Evolutionary conservation across 1,139 yeast genomes (phyloP).

Genomic region (Candida dubliniensis): DNA sequence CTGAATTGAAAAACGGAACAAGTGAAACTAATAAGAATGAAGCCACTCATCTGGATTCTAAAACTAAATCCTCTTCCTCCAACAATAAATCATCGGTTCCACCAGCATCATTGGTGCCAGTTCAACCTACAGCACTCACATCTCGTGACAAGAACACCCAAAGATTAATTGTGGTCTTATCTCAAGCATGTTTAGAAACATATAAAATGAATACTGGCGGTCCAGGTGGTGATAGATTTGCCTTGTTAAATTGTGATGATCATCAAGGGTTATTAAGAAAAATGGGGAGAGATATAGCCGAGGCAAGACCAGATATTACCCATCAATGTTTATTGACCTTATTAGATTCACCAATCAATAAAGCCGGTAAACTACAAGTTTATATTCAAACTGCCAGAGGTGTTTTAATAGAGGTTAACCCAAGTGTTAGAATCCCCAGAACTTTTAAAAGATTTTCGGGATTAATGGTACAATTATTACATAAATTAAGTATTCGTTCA

Average conservation of each 20-base stretch:
- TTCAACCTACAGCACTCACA: constrained; percentile 75
- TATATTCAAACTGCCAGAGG: constrained; percentile 95
- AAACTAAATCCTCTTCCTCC: neutral
- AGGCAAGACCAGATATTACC: constrained; percentile 97
- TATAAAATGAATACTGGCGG: constrained; percentile 79
- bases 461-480: constrained; percentile 92
- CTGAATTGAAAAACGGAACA: constrained; percentile 1
- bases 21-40: constrained; percentile 2
- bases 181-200: constrained; percentile 94
- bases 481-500: constrained; percentile 86
- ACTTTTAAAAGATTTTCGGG: constrained; percentile 97
- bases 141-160: constrained; percentile 83
- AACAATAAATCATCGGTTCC: constrained; percentile 31
- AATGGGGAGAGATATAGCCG: constrained; percentile 96
- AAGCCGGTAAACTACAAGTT: constrained; percentile 94
- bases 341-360: constrained; percentile 93
- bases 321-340: constrained; percentile 92
- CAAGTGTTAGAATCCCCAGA: constrained; percentile 95
- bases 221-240: constrained; percentile 88
- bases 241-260: constrained; percentile 92
- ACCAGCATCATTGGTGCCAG: constrained; percentile 77
- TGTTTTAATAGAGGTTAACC: constrained; percentile 92
- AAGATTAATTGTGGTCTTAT: constrained; percentile 85
- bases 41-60: neutral
- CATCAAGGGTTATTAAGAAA: constrained; percentile 94